phyloP scores from a whole-genome alignment of 768 basidiomycete genomes.

The Mycena vulgaris region DNA sequence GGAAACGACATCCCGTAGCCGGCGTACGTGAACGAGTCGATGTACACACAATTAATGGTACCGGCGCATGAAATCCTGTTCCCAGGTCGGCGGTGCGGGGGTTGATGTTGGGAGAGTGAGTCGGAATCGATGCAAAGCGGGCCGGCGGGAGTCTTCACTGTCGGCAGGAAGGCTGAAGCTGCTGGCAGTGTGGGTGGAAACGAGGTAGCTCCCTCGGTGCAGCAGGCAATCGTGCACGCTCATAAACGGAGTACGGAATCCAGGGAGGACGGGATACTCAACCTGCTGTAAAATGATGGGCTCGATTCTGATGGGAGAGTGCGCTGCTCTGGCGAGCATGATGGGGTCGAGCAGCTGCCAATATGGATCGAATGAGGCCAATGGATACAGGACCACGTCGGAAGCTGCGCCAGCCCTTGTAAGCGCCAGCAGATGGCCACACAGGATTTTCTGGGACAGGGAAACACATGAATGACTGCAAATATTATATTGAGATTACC shows the following conservation, averaged over 20 bases:
- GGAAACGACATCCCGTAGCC: conserved; percentile 8
- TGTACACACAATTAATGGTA: background rate
- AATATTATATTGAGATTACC: background rate
- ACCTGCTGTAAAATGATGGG: conserved; percentile 3
- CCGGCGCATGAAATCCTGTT: background rate
- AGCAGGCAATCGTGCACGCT: conserved; percentile 19
- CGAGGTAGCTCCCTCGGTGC: conserved; percentile 11
- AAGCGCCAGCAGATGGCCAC: conserved; percentile 9
- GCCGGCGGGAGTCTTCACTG: background rate
- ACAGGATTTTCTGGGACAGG: conserved; percentile 7
- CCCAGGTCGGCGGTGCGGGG: conserved; percentile 1
- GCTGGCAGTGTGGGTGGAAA: conserved; percentile 19
- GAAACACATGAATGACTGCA: conserved; percentile 8
- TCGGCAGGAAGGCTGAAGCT: background rate
- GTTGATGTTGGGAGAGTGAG: conserved; percentile 13
- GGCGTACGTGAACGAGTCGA: conserved; percentile 15
- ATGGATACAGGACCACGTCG: conserved; percentile 6
- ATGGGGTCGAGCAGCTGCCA: conserved; percentile 11
- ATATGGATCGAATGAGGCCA: background rate
- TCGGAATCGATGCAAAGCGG: conserved; percentile 23
- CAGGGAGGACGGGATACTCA: conserved; percentile 14
- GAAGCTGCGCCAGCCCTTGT: background rate
- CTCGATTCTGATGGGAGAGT: too few relatives aligned
- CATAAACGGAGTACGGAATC: conserved; percentile 12
- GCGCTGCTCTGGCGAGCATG: background rate